Percentiles rank a stretch among this genome's conserved stretches.
phyloP scores from a whole-genome alignment of 192 early-diverging fungal species.

The Gigaspora rosea region DNA sequence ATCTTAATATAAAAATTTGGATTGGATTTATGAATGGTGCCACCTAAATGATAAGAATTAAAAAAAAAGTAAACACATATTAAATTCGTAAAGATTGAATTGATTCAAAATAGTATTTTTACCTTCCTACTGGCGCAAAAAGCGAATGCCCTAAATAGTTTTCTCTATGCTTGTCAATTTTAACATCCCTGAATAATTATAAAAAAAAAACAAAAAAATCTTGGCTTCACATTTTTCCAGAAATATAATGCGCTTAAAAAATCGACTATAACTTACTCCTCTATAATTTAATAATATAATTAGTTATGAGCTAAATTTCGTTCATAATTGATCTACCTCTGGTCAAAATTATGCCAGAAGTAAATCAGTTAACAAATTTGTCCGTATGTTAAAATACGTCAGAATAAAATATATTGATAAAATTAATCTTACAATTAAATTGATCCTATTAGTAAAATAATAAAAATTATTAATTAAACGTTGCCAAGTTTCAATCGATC shows the following conservation, averaged over 20 bases:
- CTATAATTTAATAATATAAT: slow-evolving; percentile 12
- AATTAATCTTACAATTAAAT: slow-evolving; percentile 24
- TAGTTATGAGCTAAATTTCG: no score
- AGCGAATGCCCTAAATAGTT: slow-evolving; percentile 86
- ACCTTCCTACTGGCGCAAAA: no score
- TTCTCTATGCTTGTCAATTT: slow-evolving; percentile 73
- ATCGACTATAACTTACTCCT: slow-evolving; percentile 22
- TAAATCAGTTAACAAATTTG: background rate
- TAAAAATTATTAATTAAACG: background rate
- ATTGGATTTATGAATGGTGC: no score
- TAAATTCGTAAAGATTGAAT: no score
- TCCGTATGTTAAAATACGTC: background rate
- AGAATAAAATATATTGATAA: no score
- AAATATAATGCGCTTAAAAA: background rate
- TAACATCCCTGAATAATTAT: slow-evolving; percentile 43
- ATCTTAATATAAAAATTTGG: no score
- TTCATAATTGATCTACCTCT: no score
- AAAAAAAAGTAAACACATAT: no score
- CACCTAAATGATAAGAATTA: no score
- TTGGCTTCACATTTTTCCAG: no score
- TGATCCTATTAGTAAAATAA: slow-evolving; percentile 10
- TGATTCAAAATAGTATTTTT: no score
- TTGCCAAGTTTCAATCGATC: background rate
- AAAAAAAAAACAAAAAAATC: background rate
- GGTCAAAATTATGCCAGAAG: background rate